Base-by-base conservation (phyloP, 1,284 basidiomycete species). In the Takashimella koratensis region DNA sequence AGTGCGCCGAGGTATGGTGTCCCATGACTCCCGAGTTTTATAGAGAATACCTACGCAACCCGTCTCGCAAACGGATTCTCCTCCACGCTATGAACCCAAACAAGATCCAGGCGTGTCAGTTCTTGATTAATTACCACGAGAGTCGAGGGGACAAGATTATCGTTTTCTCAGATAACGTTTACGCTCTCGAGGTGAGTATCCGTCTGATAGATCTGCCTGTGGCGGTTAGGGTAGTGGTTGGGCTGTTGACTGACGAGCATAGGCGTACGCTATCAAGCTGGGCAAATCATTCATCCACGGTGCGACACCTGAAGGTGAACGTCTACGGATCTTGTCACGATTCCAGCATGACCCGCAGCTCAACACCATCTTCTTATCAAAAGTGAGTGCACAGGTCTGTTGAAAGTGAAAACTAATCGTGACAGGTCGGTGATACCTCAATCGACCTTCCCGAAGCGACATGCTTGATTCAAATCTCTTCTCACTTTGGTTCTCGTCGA, bases 11-110 rank as follows among this genome's bases (percentile, higher is more conserved):
- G 77, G 96, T 99, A 5, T 98, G 96, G 96, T 99, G 96, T 71
- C 91, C 93, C 8, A 98, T 98, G 96, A 97, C 96, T 26, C 95
- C 96, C n/a, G 94, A 98, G 73, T 99, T 99, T 74, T 99, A 98
- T 75, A 86, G 91, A 65, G 95, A 99, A 77, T 98, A 99, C 72
- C 82, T 99, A 58, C 83, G 90, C 58, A 73, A 71, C 45, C 55
- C 64, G 5, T 88, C 88, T 39, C 83, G 96, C 53, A 96, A 96
- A 75, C 86, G 90, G 62, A 97, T 96, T 84, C 81, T 99, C 26
- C 81, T 99, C 12, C 98, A 98, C 74, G 98, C 93, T 80, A 98
- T 98, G 96, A 99, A 99, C 71, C 96, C 96, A 21, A 91, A 90
- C 74, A 98, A 98, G 79, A 97, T 98, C 75, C 96, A 99, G 76